Evolutionary conservation across 148 eudicot species (phyloP), one percentile per base, ranked within the genome.

Genomic region (Chenopodium formosanum): DNA sequence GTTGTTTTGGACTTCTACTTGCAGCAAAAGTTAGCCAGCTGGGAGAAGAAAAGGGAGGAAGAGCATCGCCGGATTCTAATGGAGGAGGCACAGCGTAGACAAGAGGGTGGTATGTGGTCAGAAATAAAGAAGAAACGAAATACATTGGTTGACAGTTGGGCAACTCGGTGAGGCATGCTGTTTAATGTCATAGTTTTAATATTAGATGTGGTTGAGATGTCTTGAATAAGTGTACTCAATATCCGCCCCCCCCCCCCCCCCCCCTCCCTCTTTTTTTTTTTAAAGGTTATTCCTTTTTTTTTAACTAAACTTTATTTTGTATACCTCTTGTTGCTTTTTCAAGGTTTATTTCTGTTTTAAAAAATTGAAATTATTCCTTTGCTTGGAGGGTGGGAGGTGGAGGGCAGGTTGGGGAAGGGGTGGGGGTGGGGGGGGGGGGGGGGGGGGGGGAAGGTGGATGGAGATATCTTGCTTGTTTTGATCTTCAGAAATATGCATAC

Each of bases 11-110:
- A 62, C 31, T 62, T 69, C 23, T 58, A 77, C 74, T 84, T 46
- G 44, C 72, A 95, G 98, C 87, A 63, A 82, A 92, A 88, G 50
- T 88, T 95, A 82, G 82, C 89, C 48, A 84, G 76, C 74, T 95
- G 98, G 97, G 92, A 92, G 84, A 88, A 89, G 69, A 84, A 70
- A 47, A 86, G 96, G 82, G 96, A 90, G 88, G 90, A 85, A 73
- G 91, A 90, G 87, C 85, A 92, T 62, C 92, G 96, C 74, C 87
- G 73, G 81, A 87, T 95, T 79, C 86, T 95, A 72, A 84, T 79
- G 90, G 89, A 91, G 86, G 99, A 95, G 87, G 99, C 97, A 64
- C 92, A 90, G 84, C 88, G 66, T 46, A 87, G 87, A 86, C 94
- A 93, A 79, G 80, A 89, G 74, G 84, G 86, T 23, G 92, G 86